Evolutionary conservation across 2,329 filamentous ascomycete species (phyloP).

Genomic region (Pseudogymnoascus sp.): DNA sequence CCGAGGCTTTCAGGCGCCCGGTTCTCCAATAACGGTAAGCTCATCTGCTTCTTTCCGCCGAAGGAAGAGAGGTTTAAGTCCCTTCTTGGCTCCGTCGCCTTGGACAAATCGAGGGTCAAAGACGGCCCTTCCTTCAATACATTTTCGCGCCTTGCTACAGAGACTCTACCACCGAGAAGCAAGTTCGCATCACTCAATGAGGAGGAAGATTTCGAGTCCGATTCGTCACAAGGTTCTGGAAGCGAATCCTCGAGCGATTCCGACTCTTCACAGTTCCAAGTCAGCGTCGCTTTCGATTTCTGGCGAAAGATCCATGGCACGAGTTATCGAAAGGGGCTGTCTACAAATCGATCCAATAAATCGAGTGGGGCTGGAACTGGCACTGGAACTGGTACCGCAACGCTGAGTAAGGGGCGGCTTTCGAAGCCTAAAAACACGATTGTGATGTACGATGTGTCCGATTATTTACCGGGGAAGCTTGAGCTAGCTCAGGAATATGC

Average conservation of each 20-base stretch:
- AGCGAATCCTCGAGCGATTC: conserved; percentile 27
- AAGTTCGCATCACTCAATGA: conserved; percentile 26
- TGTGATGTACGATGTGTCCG: conserved; percentile 61
- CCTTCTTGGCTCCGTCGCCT: conserved; percentile 37
- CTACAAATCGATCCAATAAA: conserved; percentile 26
- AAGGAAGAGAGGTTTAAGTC: conserved; percentile 49
- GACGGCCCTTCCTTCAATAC: conserved; percentile 51
- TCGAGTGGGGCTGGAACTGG: conserved; percentile 42
- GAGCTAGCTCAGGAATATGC: conserved; percentile 71
- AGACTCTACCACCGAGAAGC: conserved; percentile 37
- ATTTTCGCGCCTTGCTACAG: conserved; percentile 50
- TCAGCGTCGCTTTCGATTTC: conserved; percentile 20
- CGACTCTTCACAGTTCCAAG: conserved; percentile 25
- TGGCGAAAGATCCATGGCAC: conserved; percentile 21
- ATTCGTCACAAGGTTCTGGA: conserved; percentile 27
- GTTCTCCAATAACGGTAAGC: conserved; percentile 53
- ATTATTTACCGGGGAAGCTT: conserved; percentile 68
- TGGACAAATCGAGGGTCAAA: conserved; percentile 37
- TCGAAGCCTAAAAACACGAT: conserved; percentile 57
- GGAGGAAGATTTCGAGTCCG: conserved; percentile 29
- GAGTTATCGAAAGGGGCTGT: conserved; percentile 21
- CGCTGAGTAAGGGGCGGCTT: conserved; percentile 20
- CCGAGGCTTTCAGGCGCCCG: conserved; percentile 52
- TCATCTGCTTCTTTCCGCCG: conserved; percentile 61
- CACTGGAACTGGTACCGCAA: conserved; percentile 38